Conservation (phyloP, 768 basidiomycete species). For the Leccinellum albellum region DNA sequence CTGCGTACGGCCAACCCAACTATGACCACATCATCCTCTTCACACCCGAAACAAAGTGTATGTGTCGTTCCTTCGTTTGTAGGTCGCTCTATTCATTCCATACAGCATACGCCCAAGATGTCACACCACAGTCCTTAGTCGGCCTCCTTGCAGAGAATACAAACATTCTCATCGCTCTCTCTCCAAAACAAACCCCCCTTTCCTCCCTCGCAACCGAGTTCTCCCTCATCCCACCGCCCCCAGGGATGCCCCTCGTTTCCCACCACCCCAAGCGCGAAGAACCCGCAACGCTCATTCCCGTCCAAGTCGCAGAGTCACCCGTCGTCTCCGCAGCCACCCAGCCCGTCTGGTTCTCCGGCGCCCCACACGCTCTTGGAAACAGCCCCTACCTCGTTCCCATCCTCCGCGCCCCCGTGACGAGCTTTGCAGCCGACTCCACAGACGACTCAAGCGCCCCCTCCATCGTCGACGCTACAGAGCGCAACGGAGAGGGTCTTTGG, state of each 20-base stretch:
- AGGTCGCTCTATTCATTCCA: not conserved
- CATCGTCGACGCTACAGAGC: conserved; percentile 67
- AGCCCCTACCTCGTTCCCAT: conserved; percentile 84
- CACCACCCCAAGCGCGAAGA: conserved; percentile 77
- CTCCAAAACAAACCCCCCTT: conserved; percentile 69
- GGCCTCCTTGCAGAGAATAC: conserved; percentile 63
- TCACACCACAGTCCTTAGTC: conserved; percentile 79
- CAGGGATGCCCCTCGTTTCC: conserved; percentile 78
- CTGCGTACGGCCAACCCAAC: conserved; percentile 65
- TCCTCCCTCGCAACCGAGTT: conserved; percentile 86
- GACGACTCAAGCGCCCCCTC: conserved; percentile 55
- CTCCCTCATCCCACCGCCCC: conserved; percentile 82
- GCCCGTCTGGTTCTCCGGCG: conserved; percentile 76
- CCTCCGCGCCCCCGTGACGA: conserved; percentile 69
- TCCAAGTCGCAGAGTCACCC: conserved; percentile 44
- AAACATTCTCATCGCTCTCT: conserved; percentile 82
- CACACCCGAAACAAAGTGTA: conserved; percentile 83
- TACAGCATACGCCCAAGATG: conserved; percentile 66
- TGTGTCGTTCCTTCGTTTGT: not conserved
- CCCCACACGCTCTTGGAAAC: conserved; percentile 58
- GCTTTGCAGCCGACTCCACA: conserved; percentile 70
- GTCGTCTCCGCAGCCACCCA: conserved; percentile 46
- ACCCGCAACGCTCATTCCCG: conserved; percentile 62
- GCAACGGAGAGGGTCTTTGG: conserved; percentile 76
- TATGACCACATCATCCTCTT: conserved; percentile 89